A percentile compares a stretch with the other conserved stretches of the same genome.
phyloP scores from a whole-genome alignment of 2,329 filamentous ascomycete genomes.

The Sphaerulina musiva region DNA sequence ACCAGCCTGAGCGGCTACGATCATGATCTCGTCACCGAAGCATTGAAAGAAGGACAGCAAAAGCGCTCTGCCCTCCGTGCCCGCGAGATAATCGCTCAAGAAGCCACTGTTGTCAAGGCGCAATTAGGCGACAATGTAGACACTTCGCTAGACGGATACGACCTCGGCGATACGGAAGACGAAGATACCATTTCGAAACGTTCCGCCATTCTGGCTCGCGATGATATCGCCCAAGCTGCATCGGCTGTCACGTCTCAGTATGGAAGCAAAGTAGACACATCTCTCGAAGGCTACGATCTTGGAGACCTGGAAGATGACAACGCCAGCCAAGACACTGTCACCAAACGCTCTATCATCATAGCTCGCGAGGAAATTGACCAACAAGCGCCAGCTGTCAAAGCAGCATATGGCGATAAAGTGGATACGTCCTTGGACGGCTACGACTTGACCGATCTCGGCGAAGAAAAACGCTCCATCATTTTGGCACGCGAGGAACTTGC shows the following conservation, averaged over 20 bases:
- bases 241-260: background rate
- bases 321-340: background rate
- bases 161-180: background rate
- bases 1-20: constrained; percentile 13
- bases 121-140: constrained; percentile 8
- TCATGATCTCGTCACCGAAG: constrained; percentile 3
- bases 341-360: background rate
- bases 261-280: constrained; percentile 1
- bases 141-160: constrained; percentile 7
- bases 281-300: constrained; percentile 11
- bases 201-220: background rate
- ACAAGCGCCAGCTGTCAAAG: background rate
- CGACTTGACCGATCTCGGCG: constrained; percentile 1
- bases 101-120: constrained; percentile 1
- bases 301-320: constrained; percentile 1
- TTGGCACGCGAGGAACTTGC: background rate
- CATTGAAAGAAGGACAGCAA: background rate
- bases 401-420: background rate
- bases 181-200: background rate
- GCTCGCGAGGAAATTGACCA: background rate
- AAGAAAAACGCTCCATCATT: constrained; percentile 3
- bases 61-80: background rate
- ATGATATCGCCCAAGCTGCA: background rate
- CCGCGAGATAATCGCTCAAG: background rate
- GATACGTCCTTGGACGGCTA: constrained; percentile 9